phyloP scores from a whole-genome alignment of 164 flowering plant species.

The Aristolochia contorta region DNA sequence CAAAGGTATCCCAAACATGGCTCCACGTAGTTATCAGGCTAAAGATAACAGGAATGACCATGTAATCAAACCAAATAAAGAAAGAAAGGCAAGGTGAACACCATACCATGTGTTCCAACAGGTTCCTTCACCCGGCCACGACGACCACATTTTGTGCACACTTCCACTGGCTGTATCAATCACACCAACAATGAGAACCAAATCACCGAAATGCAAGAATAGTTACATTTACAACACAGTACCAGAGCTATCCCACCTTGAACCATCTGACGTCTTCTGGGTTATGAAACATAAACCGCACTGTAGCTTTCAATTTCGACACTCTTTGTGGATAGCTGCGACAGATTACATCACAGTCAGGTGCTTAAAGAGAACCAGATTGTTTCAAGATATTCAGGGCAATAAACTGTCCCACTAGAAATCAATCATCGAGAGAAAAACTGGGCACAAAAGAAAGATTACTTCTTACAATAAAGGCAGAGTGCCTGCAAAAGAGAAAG shows the following conservation, averaged over 20 bases:
- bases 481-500: not conserved
- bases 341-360: not conserved
- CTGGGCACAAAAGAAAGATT: not conserved
- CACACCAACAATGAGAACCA: not conserved
- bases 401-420: not conserved
- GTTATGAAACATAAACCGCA: constrained; percentile 90
- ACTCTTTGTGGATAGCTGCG: too few species aligned
- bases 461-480: not conserved
- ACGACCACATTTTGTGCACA: too few species aligned
- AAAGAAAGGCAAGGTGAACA: not conserved
- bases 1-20: too few species aligned
- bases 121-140: constrained; percentile 95
- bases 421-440: constrained; percentile 1
- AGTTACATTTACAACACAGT: not conserved
- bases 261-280: constrained; percentile 98
- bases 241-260: constrained; percentile 41
- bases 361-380: too few species aligned
- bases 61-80: too few species aligned
- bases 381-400: too few species aligned
- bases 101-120: constrained; percentile 97
- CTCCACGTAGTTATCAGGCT: too few species aligned
- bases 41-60: too few species aligned
- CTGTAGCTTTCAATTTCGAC: too few species aligned
- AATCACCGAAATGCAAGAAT: not conserved
- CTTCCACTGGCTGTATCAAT: constrained; percentile 40